These are phyloP conservation scores for Pulveroboletus ravenelii DNA, from an alignment of 768 basidiomycete genomes.

Conservation along the genomic window DNA sequence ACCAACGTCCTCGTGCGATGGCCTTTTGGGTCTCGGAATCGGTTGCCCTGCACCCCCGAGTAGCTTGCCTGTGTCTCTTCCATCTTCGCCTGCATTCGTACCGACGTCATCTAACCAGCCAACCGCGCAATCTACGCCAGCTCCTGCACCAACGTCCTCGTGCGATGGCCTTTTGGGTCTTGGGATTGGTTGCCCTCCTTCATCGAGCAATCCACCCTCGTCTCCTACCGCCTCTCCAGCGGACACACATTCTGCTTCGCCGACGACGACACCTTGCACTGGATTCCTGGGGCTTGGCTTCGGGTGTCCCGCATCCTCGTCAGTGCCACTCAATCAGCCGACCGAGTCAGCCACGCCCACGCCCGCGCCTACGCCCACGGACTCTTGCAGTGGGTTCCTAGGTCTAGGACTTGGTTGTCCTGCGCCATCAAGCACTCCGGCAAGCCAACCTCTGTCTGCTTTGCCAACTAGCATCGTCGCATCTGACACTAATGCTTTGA, in stretches of 20 bases:
- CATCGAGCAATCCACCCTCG: background rate
- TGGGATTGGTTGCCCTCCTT: background rate
- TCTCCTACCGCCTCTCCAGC: background rate
- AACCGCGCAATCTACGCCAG: background rate
- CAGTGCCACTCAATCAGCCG: background rate
- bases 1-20: background rate
- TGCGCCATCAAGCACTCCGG: conserved; percentile 7
- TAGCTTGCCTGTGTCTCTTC: background rate
- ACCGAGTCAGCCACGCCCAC: background rate
- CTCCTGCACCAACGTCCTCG: background rate
- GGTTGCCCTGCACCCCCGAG: background rate
- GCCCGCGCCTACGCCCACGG: background rate
- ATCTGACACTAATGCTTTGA: background rate
- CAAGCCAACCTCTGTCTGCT: conserved; percentile 3
- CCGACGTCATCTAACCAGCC: too few species aligned
- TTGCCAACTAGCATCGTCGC: background rate
- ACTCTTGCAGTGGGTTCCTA: conserved; percentile 7
- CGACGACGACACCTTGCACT: conserved; percentile 3
- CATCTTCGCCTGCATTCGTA: background rate
- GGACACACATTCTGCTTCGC: too few species aligned
- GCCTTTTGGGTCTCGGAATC: background rate
- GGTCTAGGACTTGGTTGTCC: conserved; percentile 12
- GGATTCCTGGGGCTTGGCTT: conserved; percentile 16
- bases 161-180: background rate
- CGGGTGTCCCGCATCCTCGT: conserved; percentile 2